Percentiles rank a stretch among this genome's conserved stretches.
phyloP scores from a whole-genome alignment of 164 flowering plant genomes.

The Cinnamomum chago region DNA sequence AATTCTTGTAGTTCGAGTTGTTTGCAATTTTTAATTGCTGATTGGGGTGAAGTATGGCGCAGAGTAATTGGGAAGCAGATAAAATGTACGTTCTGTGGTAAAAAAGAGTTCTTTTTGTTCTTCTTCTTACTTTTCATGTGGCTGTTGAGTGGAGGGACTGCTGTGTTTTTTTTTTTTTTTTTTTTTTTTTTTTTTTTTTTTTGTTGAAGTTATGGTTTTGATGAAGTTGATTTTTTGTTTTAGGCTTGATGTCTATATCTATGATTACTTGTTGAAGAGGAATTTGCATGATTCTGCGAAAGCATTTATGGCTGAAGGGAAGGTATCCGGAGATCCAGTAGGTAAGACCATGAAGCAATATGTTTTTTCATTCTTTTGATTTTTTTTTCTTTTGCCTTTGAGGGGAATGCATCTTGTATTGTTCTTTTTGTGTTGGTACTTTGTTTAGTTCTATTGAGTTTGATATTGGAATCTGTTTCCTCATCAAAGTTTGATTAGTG shows the following conservation, averaged over 20 bases:
- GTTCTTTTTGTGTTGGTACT: neutral
- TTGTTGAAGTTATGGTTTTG: no score
- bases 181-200: neutral
- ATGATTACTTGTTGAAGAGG: slow-evolving; percentile 79
- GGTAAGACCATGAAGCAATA: slow-evolving; percentile 37
- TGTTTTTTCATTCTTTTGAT: neutral
- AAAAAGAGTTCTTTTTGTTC: neutral
- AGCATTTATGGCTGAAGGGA: slow-evolving; percentile 88
- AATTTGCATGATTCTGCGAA: slow-evolving; percentile 75
- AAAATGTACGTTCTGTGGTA: slow-evolving; percentile 37
- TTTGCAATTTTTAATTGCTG: neutral
- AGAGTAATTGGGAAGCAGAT: slow-evolving; percentile 73
- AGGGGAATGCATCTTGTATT: no score
- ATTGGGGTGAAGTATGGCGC: slow-evolving; percentile 37
- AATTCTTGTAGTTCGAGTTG: neutral
- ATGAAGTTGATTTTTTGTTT: neutral
- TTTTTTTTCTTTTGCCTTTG: neutral
- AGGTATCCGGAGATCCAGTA: slow-evolving; percentile 85
- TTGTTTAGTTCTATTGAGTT: neutral
- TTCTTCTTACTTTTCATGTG: no score
- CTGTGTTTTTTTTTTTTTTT: neutral
- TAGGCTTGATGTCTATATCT: slow-evolving; percentile 93
- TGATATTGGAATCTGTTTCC: neutral
- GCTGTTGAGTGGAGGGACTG: neutral
- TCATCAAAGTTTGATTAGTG: neutral